Evolutionary conservation across 2,329 filamentous ascomycete genomes (phyloP).

Genomic region (Hypomyces perniciosus): DNA sequence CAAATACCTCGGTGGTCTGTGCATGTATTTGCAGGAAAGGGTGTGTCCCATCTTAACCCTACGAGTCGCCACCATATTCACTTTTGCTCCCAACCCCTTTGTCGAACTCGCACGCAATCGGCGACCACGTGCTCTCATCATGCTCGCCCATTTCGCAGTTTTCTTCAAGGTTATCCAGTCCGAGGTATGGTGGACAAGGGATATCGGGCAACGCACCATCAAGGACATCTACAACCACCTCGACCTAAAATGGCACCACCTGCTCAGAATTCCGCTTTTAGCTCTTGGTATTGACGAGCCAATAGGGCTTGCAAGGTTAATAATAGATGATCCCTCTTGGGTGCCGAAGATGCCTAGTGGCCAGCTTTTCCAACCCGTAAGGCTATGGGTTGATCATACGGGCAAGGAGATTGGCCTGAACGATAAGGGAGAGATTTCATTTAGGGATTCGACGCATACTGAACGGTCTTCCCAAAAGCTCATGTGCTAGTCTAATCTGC

Average conservation of each 20-base stretch:
- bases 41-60: slow-evolving; percentile 40
- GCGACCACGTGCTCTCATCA: slow-evolving; percentile 43
- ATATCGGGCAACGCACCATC: slow-evolving; percentile 42
- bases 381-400: neutral
- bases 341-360: slow-evolving; percentile 14
- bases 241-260: slow-evolving; percentile 33
- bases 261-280: slow-evolving; percentile 37
- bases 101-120: slow-evolving; percentile 36
- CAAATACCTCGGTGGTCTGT: slow-evolving; percentile 46
- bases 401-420: neutral
- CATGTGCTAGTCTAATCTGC: too few relatives aligned
- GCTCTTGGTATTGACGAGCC: slow-evolving; percentile 29
- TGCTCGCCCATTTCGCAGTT: slow-evolving; percentile 46
- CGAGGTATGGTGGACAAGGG: slow-evolving; percentile 45
- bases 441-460: too few relatives aligned
- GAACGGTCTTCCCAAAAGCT: too few relatives aligned
- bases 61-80: slow-evolving; percentile 48
- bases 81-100: slow-evolving; percentile 41
- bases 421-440: too few relatives aligned
- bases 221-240: slow-evolving; percentile 36
- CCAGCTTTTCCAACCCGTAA: neutral
- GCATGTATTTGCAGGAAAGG: slow-evolving; percentile 40
- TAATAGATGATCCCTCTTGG: slow-evolving; percentile 42
- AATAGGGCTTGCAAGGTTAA: slow-evolving; percentile 32
- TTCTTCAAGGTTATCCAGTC: slow-evolving; percentile 39